Conservation (phyloP, 345 rosid genomes). For the Litchi chinensis region DNA sequence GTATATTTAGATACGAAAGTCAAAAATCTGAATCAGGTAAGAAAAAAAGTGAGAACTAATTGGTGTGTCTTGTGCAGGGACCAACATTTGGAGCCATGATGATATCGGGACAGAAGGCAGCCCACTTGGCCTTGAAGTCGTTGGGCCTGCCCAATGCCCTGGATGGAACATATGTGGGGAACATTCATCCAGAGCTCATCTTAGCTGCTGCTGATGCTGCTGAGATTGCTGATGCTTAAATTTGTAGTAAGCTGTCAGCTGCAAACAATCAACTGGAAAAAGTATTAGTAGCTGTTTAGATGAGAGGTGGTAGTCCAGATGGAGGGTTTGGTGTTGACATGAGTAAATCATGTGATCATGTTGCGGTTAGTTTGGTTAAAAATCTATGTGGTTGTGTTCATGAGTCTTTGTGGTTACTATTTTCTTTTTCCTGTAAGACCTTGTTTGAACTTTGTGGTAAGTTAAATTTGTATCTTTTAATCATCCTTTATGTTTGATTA, state of each 20-base stretch:
- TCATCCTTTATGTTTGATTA: background rate
- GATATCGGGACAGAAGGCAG: conserved; percentile 97
- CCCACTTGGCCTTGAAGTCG: conserved; percentile 74
- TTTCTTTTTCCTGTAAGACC: background rate
- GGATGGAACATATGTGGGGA: conserved; percentile 44
- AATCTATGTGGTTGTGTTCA: background rate
- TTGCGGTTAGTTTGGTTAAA: background rate
- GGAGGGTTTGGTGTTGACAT: background rate
- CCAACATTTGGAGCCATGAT: conserved; percentile 99
- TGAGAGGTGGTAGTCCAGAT: background rate
- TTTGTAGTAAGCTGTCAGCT: background rate
- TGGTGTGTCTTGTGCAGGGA: conserved; percentile 48
- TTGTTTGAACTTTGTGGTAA: background rate
- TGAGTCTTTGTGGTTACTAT: background rate
- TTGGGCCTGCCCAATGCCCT: conserved; percentile 70
- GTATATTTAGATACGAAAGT: background rate
- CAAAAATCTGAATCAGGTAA: background rate
- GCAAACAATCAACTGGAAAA: background rate
- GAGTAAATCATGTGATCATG: background rate
- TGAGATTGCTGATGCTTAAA: conserved; percentile 63
- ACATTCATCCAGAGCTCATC: conserved; percentile 60
- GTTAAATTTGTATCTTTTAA: background rate
- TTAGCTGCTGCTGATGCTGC: conserved; percentile 66
- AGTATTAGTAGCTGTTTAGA: background rate
- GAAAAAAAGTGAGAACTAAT: background rate